Evolutionary conservation across 2,329 filamentous ascomycete species (phyloP).

Genomic region (Furcasterigmium furcatum): DNA sequence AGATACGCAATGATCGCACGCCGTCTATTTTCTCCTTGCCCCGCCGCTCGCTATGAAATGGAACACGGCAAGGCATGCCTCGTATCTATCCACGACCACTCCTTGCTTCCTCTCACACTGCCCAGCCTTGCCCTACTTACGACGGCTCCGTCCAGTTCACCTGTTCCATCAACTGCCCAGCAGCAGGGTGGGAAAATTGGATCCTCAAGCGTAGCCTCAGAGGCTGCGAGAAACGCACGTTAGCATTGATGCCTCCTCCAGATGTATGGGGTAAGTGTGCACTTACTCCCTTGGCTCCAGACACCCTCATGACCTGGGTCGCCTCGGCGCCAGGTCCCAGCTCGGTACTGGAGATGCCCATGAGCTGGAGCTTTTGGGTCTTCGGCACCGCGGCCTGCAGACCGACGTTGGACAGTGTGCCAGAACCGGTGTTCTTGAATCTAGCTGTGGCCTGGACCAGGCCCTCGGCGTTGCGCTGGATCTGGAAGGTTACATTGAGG

Average conservation of each 20-base stretch:
- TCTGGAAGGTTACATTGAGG: constrained; percentile 73
- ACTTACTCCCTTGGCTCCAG: constrained; percentile 85
- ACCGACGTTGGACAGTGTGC: constrained; percentile 68
- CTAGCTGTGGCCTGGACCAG: constrained; percentile 78
- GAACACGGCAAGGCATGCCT: too few species aligned
- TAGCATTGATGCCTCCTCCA: background rate
- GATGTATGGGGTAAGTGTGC: background rate
- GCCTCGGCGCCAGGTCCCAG: constrained; percentile 77
- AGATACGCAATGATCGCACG: too few species aligned
- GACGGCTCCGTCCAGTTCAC: constrained; percentile 92
- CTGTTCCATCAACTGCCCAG: constrained; percentile 77
- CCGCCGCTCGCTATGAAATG: background rate
- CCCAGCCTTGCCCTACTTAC: constrained; percentile 15
- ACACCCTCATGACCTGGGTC: constrained; percentile 86
- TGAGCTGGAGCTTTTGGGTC: constrained; percentile 88
- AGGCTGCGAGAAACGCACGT: constrained; percentile 49
- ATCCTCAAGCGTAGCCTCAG: constrained; percentile 85
- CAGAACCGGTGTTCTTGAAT: constrained; percentile 73
- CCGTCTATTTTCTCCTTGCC: background rate
- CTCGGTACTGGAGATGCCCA: constrained; percentile 81
- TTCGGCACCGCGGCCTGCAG: constrained; percentile 96
- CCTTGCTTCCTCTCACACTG: too few species aligned
- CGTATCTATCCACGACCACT: too few species aligned
- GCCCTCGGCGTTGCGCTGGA: constrained; percentile 78
- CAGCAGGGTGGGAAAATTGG: constrained; percentile 69